Base-by-base conservation (phyloP, 257 asterid species). In the Solanum chilense region DNA sequence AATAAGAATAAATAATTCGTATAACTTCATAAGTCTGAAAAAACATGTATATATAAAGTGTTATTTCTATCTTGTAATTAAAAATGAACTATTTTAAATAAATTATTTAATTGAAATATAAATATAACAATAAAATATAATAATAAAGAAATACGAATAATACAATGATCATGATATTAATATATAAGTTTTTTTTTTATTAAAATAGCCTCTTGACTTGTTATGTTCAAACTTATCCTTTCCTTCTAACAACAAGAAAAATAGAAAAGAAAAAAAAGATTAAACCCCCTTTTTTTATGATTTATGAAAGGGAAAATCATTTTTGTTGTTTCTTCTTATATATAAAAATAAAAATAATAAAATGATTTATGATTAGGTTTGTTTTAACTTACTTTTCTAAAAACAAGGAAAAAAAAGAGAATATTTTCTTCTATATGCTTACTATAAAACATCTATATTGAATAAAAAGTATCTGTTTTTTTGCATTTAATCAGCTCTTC, bases 401-500 rank as follows among this genome's bases (percentile, higher is more conserved):
- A 78, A 78, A 78, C 27, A 78, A 15, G 62, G 41, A 4, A 6
- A 45, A 47, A 80, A 3, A 47, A 80, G 14, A 77, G 68, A 80
- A 18, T 80, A 27, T 45, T 80, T 29, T 47, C 42, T 31, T 47
- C 29, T 80, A 45, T 78, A 78, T 47, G 85, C 69, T 47, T 47
- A 12, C 4, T 18, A 47, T 49, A 80, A 56, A 45, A 49, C 69
- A 80, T 39, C 68, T 9, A 47, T 45, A 44, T 25, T 35, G 85
- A 80, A 80, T 47, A 47, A 80, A 80, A 80, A 80, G 23, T 47
- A 45, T 15, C n/a, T 80, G 18, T 9, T 23, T 45, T 78, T 47
- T 47, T 5, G 84, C 84, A 44, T 78, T 78, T 45, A 78, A 78
- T 78, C 84, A 78, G 33, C 62, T 45, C 27, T 78, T 78, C 23